Percentiles rank a stretch among this genome's conserved stretches.
These are phyloP conservation scores for Pyrus bretschneideri DNA, from an alignment of 306 rosid species.

Conservation along the genomic window DNA sequence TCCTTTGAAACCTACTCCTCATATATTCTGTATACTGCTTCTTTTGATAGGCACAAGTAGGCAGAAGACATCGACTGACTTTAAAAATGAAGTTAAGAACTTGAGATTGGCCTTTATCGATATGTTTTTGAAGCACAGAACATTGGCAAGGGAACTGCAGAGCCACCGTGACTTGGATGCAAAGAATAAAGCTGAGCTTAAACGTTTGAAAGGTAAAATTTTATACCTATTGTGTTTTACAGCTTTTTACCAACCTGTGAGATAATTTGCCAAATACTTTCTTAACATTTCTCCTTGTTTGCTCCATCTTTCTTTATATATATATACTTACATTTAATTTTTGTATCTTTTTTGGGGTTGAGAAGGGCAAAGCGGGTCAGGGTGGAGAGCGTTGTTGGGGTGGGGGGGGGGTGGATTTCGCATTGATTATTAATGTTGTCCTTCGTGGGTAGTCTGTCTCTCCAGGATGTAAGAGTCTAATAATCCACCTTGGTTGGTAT, in stretches of 20 bases:
- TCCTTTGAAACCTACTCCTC: slow-evolving; percentile 12
- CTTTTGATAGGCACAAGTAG: slow-evolving; percentile 52
- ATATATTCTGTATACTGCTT: slow-evolving; percentile 21
- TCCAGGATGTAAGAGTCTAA: background rate
- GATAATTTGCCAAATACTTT: background rate
- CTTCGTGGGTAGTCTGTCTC: background rate
- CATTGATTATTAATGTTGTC: background rate
- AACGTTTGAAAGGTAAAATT: slow-evolving; percentile 52
- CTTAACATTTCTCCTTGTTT: background rate
- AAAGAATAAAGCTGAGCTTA: slow-evolving; percentile 55
- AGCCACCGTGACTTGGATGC: slow-evolving; percentile 51
- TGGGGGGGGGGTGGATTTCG: background rate
- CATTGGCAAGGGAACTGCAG: slow-evolving; percentile 54
- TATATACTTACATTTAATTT: background rate
- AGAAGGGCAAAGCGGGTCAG: background rate
- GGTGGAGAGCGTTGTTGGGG: too few relatives aligned
- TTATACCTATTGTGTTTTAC: too few relatives aligned
- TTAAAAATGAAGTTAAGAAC: slow-evolving; percentile 46
- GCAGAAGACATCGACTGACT: slow-evolving; percentile 37
- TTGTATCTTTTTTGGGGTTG: background rate
- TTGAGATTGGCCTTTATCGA: slow-evolving; percentile 55
- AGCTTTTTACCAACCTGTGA: too few relatives aligned
- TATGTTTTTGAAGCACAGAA: slow-evolving; percentile 54
- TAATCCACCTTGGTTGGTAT: background rate
- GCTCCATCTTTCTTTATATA: background rate